A percentile compares a stretch with the other conserved stretches of the same genome.
These are phyloP conservation scores for Lactarius indigo DNA, from an alignment of 768 basidiomycete genomes.

Conservation along the genomic window DNA sequence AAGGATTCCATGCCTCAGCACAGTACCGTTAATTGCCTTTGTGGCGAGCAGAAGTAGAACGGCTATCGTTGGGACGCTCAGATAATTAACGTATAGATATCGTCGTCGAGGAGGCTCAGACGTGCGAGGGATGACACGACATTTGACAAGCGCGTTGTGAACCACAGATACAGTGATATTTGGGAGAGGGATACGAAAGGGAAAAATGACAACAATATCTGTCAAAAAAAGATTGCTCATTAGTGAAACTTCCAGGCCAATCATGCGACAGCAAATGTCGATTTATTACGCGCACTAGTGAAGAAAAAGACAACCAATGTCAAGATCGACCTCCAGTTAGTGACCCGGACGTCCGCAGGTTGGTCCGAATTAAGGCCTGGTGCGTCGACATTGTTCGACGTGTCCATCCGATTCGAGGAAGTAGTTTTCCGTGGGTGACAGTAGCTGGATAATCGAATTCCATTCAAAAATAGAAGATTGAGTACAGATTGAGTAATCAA, in stretches of 20 bases:
- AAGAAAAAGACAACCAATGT: constrained; percentile 19
- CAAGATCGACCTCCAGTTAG: constrained; percentile 16
- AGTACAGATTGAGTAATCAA: background rate
- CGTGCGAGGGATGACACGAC: constrained; percentile 15
- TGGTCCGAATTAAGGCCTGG: background rate
- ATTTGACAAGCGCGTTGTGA: constrained; percentile 12
- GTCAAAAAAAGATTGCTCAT: background rate
- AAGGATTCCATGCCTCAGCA: constrained; percentile 74
- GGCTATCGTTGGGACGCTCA: constrained; percentile 33
- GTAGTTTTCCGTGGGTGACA: background rate
- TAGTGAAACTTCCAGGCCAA: background rate
- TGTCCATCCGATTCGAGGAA: background rate
- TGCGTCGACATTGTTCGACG: background rate
- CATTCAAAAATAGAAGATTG: background rate
- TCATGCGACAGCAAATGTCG: background rate
- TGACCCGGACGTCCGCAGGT: background rate
- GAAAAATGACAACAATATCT: constrained; percentile 26
- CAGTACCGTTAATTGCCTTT: constrained; percentile 33
- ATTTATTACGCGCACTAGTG: background rate
- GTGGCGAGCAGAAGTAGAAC: constrained; percentile 32
- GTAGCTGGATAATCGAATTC: background rate
- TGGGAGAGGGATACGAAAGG: constrained; percentile 23
- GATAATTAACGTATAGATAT: constrained; percentile 32
- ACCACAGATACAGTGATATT: background rate
- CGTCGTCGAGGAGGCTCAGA: constrained; percentile 1